Conservation (phyloP, 163 green algal genomes). For the Prototheca stagnorum region DNA sequence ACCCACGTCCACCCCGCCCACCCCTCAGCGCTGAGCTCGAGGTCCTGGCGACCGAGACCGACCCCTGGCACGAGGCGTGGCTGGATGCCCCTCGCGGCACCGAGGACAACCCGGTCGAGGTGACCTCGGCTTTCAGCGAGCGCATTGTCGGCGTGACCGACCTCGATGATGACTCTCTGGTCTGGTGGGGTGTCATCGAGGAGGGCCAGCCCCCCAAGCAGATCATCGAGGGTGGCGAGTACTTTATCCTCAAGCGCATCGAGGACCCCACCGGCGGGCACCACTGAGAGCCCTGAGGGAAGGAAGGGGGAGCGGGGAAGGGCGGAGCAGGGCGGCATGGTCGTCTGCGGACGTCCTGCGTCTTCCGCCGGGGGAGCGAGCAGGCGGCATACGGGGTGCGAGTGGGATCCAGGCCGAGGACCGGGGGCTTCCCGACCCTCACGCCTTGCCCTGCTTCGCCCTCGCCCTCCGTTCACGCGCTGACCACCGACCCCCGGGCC, state of each 20-base stretch:
- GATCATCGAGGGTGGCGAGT: constrained; percentile 65
- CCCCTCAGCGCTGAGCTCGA: constrained; percentile 31
- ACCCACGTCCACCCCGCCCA: no score
- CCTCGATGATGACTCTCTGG: constrained; percentile 63
- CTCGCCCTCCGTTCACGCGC: no score
- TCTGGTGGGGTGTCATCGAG: constrained; percentile 57
- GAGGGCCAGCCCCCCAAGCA: constrained; percentile 55
- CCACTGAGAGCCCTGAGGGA: no score
- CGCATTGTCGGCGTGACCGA: constrained; percentile 62
- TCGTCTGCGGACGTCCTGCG: no score
- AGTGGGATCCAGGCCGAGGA: not conserved
- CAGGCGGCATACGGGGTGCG: no score
- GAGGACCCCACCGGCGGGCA: not conserved
- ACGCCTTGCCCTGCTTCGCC: not conserved
- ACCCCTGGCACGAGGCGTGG: constrained; percentile 53
- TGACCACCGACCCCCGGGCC: no score
- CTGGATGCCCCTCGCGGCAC: constrained; percentile 52
- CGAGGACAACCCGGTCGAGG: constrained; percentile 52
- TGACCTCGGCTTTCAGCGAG: constrained; percentile 42
- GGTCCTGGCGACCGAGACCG: constrained; percentile 22
- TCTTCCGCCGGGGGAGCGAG: no score
- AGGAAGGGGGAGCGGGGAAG: no score
- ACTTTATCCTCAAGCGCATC: constrained; percentile 59
- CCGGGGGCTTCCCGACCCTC: not conserved
- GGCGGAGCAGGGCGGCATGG: no score